Percentiles rank a stretch among this genome's conserved stretches.
These are phyloP conservation scores for Chaetomium olivaceum DNA, from an alignment of 2,329 filamentous ascomycete genomes.

Conservation along the genomic window DNA sequence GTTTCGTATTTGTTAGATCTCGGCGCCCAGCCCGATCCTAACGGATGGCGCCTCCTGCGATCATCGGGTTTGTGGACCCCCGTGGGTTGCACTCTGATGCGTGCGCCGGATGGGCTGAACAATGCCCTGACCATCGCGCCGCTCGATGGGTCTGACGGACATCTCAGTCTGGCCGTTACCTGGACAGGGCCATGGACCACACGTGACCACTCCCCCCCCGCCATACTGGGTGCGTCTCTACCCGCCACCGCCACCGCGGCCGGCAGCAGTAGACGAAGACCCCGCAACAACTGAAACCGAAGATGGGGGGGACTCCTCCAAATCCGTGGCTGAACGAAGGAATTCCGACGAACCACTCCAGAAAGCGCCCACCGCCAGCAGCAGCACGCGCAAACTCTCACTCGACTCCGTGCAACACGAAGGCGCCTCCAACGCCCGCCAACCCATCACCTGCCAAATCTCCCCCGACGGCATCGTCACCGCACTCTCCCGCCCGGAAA, in stretches of 20 bases:
- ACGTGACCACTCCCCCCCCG: slow-evolving; percentile 53
- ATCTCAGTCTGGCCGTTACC: slow-evolving; percentile 57
- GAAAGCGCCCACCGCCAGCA: slow-evolving; percentile 19
- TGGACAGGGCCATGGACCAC: slow-evolving; percentile 59
- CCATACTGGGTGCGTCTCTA: slow-evolving; percentile 60
- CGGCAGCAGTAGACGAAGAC: slow-evolving; percentile 5
- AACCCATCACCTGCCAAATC: slow-evolving; percentile 47
- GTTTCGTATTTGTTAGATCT: slow-evolving; percentile 63
- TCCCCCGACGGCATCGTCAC: slow-evolving; percentile 49
- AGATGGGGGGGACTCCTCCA: slow-evolving; percentile 12
- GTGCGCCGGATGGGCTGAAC: slow-evolving; percentile 50
- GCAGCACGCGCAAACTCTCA: slow-evolving; percentile 34
- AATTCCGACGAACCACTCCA: not conserved
- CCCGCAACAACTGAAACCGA: not conserved
- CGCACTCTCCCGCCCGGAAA: slow-evolving; percentile 43
- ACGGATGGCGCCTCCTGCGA: slow-evolving; percentile 59
- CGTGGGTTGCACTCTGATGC: slow-evolving; percentile 57
- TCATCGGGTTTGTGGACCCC: slow-evolving; percentile 63
- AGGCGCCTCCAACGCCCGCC: slow-evolving; percentile 32
- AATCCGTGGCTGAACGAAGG: not conserved
- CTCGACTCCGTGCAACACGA: slow-evolving; percentile 42
- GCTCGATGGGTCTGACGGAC: slow-evolving; percentile 61
- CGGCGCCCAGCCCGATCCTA: slow-evolving; percentile 60
- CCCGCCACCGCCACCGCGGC: slow-evolving; percentile 30
- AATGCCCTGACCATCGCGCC: slow-evolving; percentile 56